These are phyloP conservation scores for Puya raimondii DNA, from an alignment of 176 grass and related monocot species.

Conservation along the genomic window DNA sequence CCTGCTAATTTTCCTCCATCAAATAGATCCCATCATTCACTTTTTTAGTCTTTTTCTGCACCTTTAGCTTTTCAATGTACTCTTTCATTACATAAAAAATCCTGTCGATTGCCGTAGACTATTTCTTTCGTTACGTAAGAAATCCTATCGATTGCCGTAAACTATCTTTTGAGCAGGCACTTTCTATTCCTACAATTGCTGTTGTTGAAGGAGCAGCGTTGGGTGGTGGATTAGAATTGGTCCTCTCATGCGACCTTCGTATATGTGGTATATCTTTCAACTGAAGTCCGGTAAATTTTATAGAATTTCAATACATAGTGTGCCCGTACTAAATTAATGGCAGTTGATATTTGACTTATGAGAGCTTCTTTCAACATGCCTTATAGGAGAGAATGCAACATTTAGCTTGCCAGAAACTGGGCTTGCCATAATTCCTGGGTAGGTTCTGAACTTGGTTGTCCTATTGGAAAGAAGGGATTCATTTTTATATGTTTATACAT, in stretches of 20 bases:
- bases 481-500: not conserved
- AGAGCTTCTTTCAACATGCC: conserved; percentile 10
- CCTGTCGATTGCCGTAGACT: not conserved
- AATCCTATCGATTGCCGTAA: not conserved
- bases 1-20: too few relatives aligned
- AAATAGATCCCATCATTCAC: too few relatives aligned
- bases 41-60: too few relatives aligned
- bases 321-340: not conserved
- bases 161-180: conserved; percentile 32
- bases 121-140: not conserved
- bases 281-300: not conserved
- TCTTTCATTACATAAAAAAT: not conserved
- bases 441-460: conserved; percentile 24
- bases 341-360: not conserved
- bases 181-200: conserved; percentile 72
- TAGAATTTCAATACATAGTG: not conserved
- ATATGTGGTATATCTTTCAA: conserved; percentile 55
- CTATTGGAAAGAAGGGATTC: conserved; percentile 15
- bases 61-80: too few relatives aligned
- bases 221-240: conserved; percentile 74
- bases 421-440: conserved; percentile 96
- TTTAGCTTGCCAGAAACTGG: conserved; percentile 91
- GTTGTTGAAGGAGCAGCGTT: conserved; percentile 76
- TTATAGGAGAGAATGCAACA: conserved; percentile 53
- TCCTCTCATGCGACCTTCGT: conserved; percentile 66